Evolutionary conservation across 257 asterid species (phyloP).

Genomic region (Fraxinus anomala): DNA sequence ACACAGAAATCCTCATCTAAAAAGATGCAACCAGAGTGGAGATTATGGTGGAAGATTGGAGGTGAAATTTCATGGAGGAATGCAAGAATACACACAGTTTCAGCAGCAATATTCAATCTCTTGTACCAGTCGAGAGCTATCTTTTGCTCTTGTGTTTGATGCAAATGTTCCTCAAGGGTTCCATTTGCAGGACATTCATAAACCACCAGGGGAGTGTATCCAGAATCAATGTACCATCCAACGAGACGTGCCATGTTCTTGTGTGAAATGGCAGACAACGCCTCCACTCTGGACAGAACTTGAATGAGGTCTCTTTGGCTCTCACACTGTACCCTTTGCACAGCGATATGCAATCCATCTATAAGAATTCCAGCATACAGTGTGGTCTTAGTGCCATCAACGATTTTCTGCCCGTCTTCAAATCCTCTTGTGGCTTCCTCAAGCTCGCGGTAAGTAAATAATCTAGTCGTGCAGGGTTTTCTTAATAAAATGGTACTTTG

Average conservation of each 20-base stretch:
- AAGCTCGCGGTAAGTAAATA: constrained; percentile 60
- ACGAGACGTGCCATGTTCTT: constrained; percentile 52
- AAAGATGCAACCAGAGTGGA: constrained; percentile 51
- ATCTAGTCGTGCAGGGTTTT: constrained; percentile 35
- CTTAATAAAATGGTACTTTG: constrained; percentile 34
- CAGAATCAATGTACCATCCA: constrained; percentile 60
- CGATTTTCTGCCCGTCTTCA: constrained; percentile 41
- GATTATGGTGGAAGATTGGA: constrained; percentile 54
- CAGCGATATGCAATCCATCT: constrained; percentile 47
- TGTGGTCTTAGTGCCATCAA: constrained; percentile 29
- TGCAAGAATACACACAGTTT: constrained; percentile 56
- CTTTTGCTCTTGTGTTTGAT: constrained; percentile 35
- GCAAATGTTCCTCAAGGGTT: constrained; percentile 47
- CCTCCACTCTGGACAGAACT: constrained; percentile 45
- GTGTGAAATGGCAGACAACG: constrained; percentile 48
- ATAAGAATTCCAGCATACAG: constrained; percentile 49
- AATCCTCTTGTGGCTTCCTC: constrained; percentile 70
- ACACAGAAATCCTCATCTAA: constrained; percentile 49
- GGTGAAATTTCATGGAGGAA: constrained; percentile 64
- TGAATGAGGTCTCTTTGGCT: constrained; percentile 42
- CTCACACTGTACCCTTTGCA: constrained; percentile 48
- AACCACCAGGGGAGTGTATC: constrained; percentile 44
- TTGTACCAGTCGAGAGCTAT: constrained; percentile 52
- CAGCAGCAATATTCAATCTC: constrained; percentile 49
- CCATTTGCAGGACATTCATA: constrained; percentile 54